A percentile compares a stretch with the other conserved stretches of the same genome.
These are phyloP conservation scores for Elongisporangium prolatum DNA, from an alignment of 352 stramenopile species.

Conservation along the genomic window DNA sequence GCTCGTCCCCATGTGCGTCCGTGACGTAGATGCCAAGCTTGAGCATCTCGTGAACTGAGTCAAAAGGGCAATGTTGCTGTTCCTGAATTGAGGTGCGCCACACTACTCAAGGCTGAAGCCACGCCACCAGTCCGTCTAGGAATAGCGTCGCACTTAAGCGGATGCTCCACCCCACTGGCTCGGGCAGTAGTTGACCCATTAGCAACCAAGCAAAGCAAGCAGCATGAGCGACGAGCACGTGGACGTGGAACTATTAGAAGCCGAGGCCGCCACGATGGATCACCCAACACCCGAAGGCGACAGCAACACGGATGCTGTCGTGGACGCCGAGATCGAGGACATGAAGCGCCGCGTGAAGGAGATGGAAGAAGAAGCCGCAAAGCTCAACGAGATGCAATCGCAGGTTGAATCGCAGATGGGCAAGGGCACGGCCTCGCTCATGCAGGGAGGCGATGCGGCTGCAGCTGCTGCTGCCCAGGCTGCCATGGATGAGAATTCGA, in stretches of 20 bases:
- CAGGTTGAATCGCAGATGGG: constrained; percentile 76
- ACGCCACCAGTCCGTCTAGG: too few relatives aligned
- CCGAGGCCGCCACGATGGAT: constrained; percentile 34
- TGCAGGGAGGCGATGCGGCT: constrained; percentile 14
- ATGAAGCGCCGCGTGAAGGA: constrained; percentile 80
- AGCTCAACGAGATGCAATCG: constrained; percentile 83
- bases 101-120: too few relatives aligned
- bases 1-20: constrained; percentile 7
- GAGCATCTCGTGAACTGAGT: neutral
- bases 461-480: constrained; percentile 19
- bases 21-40: constrained; percentile 17
- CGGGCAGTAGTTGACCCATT: too few relatives aligned
- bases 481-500: constrained; percentile 69
- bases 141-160: too few relatives aligned
- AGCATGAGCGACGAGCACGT: constrained; percentile 35
- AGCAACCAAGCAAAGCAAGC: constrained; percentile 8
- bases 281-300: constrained; percentile 13
- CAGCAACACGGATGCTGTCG: constrained; percentile 29
- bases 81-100: too few relatives aligned
- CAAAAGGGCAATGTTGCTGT: too few relatives aligned
- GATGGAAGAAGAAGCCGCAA: constrained; percentile 82
- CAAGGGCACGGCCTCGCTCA: constrained; percentile 42
- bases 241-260: constrained; percentile 48
- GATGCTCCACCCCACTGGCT: too few relatives aligned
- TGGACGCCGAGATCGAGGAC: constrained; percentile 77